Evolutionary conservation across 2,329 filamentous ascomycete genomes (phyloP), one percentile per base, ranked within the genome.

Genomic region (Capronia americana): DNA sequence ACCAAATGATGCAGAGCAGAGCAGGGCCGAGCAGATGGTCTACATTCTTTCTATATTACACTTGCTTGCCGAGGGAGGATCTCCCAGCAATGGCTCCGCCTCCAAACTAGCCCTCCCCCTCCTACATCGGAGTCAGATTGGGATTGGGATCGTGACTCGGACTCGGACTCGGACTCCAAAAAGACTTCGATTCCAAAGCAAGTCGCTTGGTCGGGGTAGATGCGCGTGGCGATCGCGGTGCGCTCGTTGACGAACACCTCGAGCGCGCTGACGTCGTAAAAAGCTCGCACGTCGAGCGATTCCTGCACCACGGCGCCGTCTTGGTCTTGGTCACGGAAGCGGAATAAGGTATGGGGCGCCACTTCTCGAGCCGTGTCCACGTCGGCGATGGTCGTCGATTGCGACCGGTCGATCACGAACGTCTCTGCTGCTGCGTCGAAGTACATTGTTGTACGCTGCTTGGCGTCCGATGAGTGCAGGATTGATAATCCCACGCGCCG

Each of bases 341-440:
- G 38, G 70, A 85, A 84, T 0, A 85, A 75, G 0, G 83, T 84
- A 62, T 84, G 82, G 0, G 82, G 80, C 0, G 80, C 81, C 41
- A 72, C 68, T 48, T 78, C 75, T 1, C 67, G 48, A 2, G 70
- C 70, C 32, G 80, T 79, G 28, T 79, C 76, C 17, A 69, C 59
- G 11, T 75, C 73, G n/a, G 79, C 72, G 3, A 44, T 66, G 12
- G 46, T 56, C 12, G 68, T 77, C 0, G 79, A 80, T 0, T 72
- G 64, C 10, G 76, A 75, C 38, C 79, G 74, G 57, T 81, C 74
- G 30, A 84, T 77, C 0, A 70, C 73, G 41, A 84, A 79, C 7
- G 74, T 78, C 64, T 84, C 81, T 3, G 68, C 73, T 2, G 56
- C 23, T 3, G 78, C 75, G 1, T 74, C 70, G 74, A 82, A 84